Evolutionary conservation across 2,329 filamentous ascomycete genomes (phyloP), one percentile per base, ranked within the genome.

Genomic region (Aspergillus quadricinctus): DNA sequence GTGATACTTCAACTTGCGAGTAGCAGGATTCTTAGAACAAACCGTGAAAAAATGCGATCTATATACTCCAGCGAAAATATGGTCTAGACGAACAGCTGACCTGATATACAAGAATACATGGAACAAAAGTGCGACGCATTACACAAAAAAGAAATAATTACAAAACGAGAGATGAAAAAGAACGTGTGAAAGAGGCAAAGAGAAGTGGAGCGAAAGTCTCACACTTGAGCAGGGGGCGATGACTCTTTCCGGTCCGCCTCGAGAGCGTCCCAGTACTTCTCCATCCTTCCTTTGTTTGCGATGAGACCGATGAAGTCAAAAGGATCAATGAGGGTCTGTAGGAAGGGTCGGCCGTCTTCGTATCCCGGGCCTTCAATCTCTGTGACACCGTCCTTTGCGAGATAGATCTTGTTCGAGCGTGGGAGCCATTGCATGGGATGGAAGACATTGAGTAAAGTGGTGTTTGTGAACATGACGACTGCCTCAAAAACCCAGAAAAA

Each of bases 401-500:
- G 69, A 57, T 81, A 84, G 4, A 80, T 70, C 40, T 78, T 79
- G 61, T 80, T 78, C 2, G 77, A 78, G 5, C 67, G 67, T 0
- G 82, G 82, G 6, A 84, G 68, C 28, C 73, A 77, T 35, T 71
- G 75, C 40, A 79, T 80, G 0, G 81, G 81, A 54, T 82, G 80
- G 49, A 75, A 81, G 21, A 80, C 54, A 57, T 82, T 82, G n/a
- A 83, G 69, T 52, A 83, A 60, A 4, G 75, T 72, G 11, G 77
- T 80, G 58, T 82, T 82, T 50, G 75, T 58, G 19, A 80, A 77
- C 76, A 84, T 82, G 52, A 82, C 75, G 2, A 71, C 65, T 4
- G 74, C 76, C 61, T 84, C 82, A 56, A 84, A 82, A 31, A 83
- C 69, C 76, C 79, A 84, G 58, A 83, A 80, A 60, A 78, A 81